Evolutionary conservation across 768 basidiomycete species (phyloP), one percentile per base, ranked within the genome.

Genomic region (Suillus occidentalis): DNA sequence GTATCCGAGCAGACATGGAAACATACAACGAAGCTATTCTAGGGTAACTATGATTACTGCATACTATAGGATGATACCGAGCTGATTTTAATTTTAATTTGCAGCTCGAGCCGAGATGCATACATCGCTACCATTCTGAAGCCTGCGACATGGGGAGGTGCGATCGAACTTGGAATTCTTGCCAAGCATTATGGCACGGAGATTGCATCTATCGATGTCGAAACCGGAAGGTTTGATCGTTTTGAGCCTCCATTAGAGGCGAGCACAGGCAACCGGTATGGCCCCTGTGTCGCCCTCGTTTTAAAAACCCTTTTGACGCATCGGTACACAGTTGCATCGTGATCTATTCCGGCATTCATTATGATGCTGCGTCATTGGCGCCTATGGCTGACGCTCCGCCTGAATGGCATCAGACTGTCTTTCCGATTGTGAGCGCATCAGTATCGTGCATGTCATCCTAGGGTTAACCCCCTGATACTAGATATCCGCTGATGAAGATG

Each of bases 281-380:
- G 4, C 7, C 40, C 22, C n/a, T 31, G n/a, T 1, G 20, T 50
- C 10, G 28, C 20, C 6, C 18, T 16, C 34, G 47, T 37, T 52
- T 31, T 16, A 39, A 4, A 25, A 20, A 20, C 20, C 1, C 25
- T 8, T 13, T 6, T 31, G 53, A 53, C 10, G 6, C 28, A 34
- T 62, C 69, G 61, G 52, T 31, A 61, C 28, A 74, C 75, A 83
- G 89, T 22, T 89, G 88, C 64, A 75, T 97, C 16, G 72, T 98
- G n/a, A 82, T 98, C 5, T 99, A 99, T 78, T 94, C 92, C 0
- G 97, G 97, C 3, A 97, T 98, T 55, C 96, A 99, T 75, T 99
- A 99, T 76, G 97, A 99, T 75, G 93, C 93, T 10, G 87, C 90
- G 6, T 89, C 92, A 0, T 79, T 96, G 47, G 87, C 96, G 18